A percentile compares a stretch with the other conserved stretches of the same genome.
Conservation (phyloP, 345 rosid genomes). For the Carallia brachiata region DNA sequence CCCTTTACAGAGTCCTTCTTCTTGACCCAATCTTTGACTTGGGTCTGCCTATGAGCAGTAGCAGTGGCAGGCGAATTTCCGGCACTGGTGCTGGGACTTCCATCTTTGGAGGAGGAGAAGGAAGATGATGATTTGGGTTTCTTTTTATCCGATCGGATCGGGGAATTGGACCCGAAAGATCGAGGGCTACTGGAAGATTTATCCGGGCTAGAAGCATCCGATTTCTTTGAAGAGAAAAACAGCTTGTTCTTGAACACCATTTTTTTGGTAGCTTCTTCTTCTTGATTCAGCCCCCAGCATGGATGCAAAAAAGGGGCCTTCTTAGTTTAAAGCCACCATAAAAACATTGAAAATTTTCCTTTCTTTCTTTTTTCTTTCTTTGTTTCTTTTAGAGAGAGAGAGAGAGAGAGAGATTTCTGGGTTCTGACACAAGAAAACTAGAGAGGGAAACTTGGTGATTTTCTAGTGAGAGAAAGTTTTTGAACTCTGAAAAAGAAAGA, state of each 20-base stretch:
- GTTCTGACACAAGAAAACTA: neutral
- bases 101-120: constrained; percentile 43
- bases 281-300: constrained; percentile 16
- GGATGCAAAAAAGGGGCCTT: constrained; percentile 16
- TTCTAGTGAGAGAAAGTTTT: neutral
- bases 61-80: constrained; percentile 3
- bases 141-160: constrained; percentile 84
- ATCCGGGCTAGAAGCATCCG: constrained; percentile 81
- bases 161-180: constrained; percentile 84
- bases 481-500: constrained; percentile 1
- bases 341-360: constrained; percentile 9
- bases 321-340: neutral
- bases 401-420: neutral
- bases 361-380: no score
- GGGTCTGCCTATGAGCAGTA: constrained; percentile 46
- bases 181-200: constrained; percentile 79
- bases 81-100: constrained; percentile 10
- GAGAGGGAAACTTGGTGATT: no score
- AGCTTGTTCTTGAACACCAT: constrained; percentile 98
- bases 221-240: constrained; percentile 89
- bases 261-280: constrained; percentile 11
- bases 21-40: constrained; percentile 55
- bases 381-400: constrained; percentile 4
- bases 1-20: constrained; percentile 54
- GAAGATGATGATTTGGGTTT: constrained; percentile 50